Evolutionary conservation across 148 eudicot genomes (phyloP).

Genomic region (Chenopodium album): DNA sequence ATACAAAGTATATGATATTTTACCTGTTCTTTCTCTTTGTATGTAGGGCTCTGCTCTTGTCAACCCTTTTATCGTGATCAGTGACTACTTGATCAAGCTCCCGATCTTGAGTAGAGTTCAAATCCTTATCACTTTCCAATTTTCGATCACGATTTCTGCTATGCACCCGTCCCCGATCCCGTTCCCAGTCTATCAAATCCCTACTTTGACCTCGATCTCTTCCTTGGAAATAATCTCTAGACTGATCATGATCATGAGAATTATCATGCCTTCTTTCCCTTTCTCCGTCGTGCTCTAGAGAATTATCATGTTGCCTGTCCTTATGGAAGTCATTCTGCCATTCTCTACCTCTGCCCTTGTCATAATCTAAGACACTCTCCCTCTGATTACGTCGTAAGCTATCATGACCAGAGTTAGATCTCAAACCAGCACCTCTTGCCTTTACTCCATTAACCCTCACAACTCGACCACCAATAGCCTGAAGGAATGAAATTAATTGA

Average conservation of each 20-base stretch:
- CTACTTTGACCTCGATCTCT: slow-evolving; percentile 26
- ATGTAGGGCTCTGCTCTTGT: slow-evolving; percentile 41
- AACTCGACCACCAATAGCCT: slow-evolving; percentile 80
- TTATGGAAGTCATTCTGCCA: slow-evolving; percentile 41
- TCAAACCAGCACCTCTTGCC: slow-evolving; percentile 50
- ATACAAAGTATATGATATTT: slow-evolving; percentile 10
- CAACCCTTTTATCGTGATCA: slow-evolving; percentile 42
- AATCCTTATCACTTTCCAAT: slow-evolving; percentile 36
- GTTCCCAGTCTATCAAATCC: slow-evolving; percentile 25
- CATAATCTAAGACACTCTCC: slow-evolving; percentile 31
- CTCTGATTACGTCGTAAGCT: slow-evolving; percentile 52
- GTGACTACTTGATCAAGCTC: slow-evolving; percentile 39
- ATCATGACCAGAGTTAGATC: slow-evolving; percentile 53
- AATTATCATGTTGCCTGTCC: slow-evolving; percentile 43
- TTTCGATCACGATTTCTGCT: slow-evolving; percentile 41
- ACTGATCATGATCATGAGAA: slow-evolving; percentile 24
- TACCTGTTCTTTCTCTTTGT: slow-evolving; percentile 52
- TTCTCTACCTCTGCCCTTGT: slow-evolving; percentile 52
- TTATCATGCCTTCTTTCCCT: slow-evolving; percentile 25
- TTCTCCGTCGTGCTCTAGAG: slow-evolving; percentile 35
- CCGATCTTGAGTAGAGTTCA: slow-evolving; percentile 38
- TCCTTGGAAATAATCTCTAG: slow-evolving; percentile 25
- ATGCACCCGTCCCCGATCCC: slow-evolving; percentile 16
- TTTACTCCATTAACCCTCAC: slow-evolving; percentile 85
- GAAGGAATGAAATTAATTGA: slow-evolving; percentile 7